Percentiles rank a stretch among this genome's conserved stretches.
These are phyloP conservation scores for Exserohilum turcica DNA, from an alignment of 2,329 filamentous ascomycete genomes.

Conservation along the genomic window DNA sequence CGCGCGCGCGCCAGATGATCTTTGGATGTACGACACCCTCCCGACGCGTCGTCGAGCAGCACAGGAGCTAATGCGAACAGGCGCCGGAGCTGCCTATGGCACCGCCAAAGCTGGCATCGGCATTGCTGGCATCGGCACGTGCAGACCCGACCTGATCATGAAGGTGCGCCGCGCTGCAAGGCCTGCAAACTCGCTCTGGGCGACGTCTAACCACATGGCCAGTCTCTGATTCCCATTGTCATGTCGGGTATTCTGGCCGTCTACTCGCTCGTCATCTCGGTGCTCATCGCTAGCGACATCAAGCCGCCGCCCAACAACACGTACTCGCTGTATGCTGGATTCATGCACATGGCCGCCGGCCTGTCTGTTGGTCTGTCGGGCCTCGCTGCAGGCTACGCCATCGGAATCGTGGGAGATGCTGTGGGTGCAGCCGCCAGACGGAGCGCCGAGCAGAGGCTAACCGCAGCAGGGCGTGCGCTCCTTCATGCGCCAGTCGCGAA, in stretches of 20 bases:
- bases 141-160: slow-evolving; percentile 87
- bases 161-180: slow-evolving; percentile 61
- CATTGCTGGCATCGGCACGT: slow-evolving; percentile 83
- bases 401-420: slow-evolving; percentile 92
- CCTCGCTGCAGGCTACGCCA: slow-evolving; percentile 63
- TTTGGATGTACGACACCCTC: slow-evolving; percentile 70
- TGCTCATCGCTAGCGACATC: slow-evolving; percentile 92
- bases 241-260: slow-evolving; percentile 99
- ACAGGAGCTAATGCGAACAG: slow-evolving; percentile 49
- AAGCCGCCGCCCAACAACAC: slow-evolving; percentile 67
- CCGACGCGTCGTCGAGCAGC: background rate
- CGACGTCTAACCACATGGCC: slow-evolving; percentile 31
- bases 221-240: slow-evolving; percentile 86
- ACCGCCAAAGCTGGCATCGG: slow-evolving; percentile 88
- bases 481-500: slow-evolving; percentile 93
- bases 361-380: slow-evolving; percentile 68
- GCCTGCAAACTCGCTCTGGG: background rate
- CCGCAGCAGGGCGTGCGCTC: slow-evolving; percentile 72
- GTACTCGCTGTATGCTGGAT: slow-evolving; percentile 88
- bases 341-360: slow-evolving; percentile 91
- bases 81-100: slow-evolving; percentile 79
- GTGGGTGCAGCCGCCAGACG: slow-evolving; percentile 53
- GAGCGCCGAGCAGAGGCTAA: slow-evolving; percentile 20
- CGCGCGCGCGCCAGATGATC: slow-evolving; percentile 63
- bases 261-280: slow-evolving; percentile 94